Base-by-base conservation (phyloP, 2,329 filamentous ascomycete genomes). In the Ophiostoma australiae region DNA sequence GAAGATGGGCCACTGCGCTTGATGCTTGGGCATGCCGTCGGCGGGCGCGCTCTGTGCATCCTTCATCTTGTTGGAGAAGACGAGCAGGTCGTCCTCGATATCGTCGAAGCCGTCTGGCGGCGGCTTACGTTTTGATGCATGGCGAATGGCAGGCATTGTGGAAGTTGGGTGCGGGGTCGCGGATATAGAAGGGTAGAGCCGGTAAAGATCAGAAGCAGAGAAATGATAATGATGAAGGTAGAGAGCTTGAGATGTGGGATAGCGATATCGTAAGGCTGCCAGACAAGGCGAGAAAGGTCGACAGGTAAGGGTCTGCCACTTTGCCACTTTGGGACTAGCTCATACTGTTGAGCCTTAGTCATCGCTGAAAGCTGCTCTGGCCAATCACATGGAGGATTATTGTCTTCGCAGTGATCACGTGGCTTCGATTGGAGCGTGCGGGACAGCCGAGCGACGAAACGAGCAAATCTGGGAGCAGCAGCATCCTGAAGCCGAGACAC, bases 1-100 rank as follows among this genome's bases (percentile, higher is more conserved):
- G 78, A 99, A 98, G 75, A 99, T 93, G 73, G 95, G 94, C 95
- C 95, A 99, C 74, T 94, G 87, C 75, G 92, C 92, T 81, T 98
- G 93, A 78, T 97, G 91, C 79, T 94, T 94, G 1, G 87, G 87
- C 0, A 88, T 91, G 85, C 86, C 93, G 86, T 82, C 92, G 79
- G 82, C 92, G 81, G 93, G 90, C 67, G 93, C 91, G 81, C 96
- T 97, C 79, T 97, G 93, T 69, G 95, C 95, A 78, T 96, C 92
- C 81, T 94, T 95, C 91, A 96, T 94, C 84, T 94, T 93, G 85
- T 94, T 94, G 77, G 86, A 84, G 82, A 95, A 95, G 77, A 94
- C 90, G 76, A 95, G 87, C 61, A 95, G 88, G 76, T 93, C 92
- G 78, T 93, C 90, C 80, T 94, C 92, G 80, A 96, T 92, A 78